Evolutionary conservation across 2,329 filamentous ascomycete genomes (phyloP).

Genomic region (Verticillium isaacii): DNA sequence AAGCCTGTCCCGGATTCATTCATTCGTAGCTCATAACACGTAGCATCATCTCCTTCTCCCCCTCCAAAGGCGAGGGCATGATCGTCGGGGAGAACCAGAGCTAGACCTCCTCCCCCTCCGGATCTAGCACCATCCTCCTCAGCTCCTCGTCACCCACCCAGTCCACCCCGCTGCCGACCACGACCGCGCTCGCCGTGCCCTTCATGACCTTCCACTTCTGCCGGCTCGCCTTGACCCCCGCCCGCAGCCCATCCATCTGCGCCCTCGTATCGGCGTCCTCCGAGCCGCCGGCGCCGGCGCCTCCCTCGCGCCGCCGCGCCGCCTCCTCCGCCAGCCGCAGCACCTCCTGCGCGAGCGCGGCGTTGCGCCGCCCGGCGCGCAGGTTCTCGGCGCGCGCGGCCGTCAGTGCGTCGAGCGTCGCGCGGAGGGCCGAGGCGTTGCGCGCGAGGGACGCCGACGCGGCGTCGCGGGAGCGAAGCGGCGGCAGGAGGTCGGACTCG

Average conservation of each 20-base stretch:
- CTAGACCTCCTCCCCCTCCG: conserved; percentile 33
- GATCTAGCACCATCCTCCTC: conserved; percentile 67
- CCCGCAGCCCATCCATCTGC: conserved; percentile 56
- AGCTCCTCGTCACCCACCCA: conserved; percentile 70
- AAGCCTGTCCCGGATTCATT: neutral
- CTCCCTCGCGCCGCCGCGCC: conserved; percentile 46
- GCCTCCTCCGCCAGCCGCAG: conserved; percentile 57
- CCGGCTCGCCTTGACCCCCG: conserved; percentile 55
- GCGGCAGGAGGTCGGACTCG: conserved; percentile 67
- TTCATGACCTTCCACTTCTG: conserved; percentile 72
- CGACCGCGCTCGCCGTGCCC: conserved; percentile 69
- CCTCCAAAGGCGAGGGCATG: no score
- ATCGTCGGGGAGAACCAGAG: no score
- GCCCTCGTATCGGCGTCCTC: conserved; percentile 44
- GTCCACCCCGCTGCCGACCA: conserved; percentile 77
- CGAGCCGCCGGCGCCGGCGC: conserved; percentile 46
- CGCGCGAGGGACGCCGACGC: conserved; percentile 60
- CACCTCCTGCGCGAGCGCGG: conserved; percentile 56
- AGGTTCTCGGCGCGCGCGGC: conserved; percentile 55
- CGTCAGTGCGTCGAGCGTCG: conserved; percentile 47
- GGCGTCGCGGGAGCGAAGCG: conserved; percentile 63
- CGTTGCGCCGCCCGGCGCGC: conserved; percentile 54
- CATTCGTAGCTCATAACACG: neutral
- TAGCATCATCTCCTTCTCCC: neutral
- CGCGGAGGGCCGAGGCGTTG: conserved; percentile 48